A percentile compares a stretch with the other conserved stretches of the same genome.
Conservation (phyloP, 2,329 filamentous ascomycete genomes). For the Apiospora phragmitis region DNA sequence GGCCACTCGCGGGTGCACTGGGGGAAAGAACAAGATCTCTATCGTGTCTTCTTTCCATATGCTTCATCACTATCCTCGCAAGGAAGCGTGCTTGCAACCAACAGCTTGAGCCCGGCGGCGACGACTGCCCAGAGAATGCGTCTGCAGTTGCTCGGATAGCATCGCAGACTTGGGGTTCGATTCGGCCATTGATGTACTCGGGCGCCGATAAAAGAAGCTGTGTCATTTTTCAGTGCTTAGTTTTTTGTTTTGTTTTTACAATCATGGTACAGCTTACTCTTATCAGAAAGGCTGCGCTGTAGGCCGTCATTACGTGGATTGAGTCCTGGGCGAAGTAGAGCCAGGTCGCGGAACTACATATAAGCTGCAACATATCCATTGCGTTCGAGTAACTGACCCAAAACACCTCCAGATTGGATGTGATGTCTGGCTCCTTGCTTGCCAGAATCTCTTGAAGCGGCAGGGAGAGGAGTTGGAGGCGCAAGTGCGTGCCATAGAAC, state of each 20-base stretch:
- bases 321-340: constrained; percentile 43
- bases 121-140: background rate
- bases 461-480: constrained; percentile 38
- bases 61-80: constrained; percentile 3
- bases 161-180: background rate
- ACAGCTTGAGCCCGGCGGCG: constrained; percentile 6
- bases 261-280: constrained; percentile 25
- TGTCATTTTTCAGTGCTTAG: background rate
- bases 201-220: constrained; percentile 6
- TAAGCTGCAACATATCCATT: constrained; percentile 35
- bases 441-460: constrained; percentile 34
- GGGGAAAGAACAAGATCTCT: background rate
- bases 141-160: background rate
- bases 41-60: background rate
- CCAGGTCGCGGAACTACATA: constrained; percentile 29
- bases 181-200: background rate
- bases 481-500: constrained; percentile 40
- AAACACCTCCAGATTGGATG: constrained; percentile 30
- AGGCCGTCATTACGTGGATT: constrained; percentile 43
- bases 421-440: constrained; percentile 25
- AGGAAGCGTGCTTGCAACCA: constrained; percentile 8
- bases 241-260: background rate
- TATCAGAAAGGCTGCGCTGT: constrained; percentile 39
- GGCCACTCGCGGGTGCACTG: background rate
- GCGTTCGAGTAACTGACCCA: constrained; percentile 35